Conservation (phyloP, 352 stramenopile genomes). For the Globisporangium lucens region DNA sequence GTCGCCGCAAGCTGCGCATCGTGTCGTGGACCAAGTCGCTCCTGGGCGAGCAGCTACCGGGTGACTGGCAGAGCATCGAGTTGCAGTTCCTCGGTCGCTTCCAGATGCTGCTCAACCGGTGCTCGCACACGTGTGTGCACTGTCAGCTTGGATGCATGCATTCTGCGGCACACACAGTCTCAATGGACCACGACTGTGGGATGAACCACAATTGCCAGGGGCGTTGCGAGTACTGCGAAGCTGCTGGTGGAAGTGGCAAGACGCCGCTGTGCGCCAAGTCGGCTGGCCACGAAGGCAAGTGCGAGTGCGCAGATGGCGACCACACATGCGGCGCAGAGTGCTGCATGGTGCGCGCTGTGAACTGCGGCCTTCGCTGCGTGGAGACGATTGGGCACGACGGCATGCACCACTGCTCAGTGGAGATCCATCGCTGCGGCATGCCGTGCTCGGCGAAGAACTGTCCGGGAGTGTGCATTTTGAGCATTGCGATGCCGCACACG, state of each 20-base stretch:
- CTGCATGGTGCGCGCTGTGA: constrained; percentile 34
- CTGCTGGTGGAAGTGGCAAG: constrained; percentile 19
- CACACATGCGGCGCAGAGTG: constrained; percentile 63
- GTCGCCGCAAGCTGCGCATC: constrained; percentile 50
- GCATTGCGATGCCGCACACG: constrained; percentile 44
- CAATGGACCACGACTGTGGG: constrained; percentile 42
- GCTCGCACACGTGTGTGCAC: constrained; percentile 43
- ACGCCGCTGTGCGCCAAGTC: constrained; percentile 44
- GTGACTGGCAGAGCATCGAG: constrained; percentile 50
- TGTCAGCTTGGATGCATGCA: constrained; percentile 72
- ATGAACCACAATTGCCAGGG: constrained; percentile 43
- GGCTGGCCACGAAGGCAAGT: constrained; percentile 62
- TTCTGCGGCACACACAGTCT: constrained; percentile 29
- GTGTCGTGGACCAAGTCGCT: constrained; percentile 36
- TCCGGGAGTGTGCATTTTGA: constrained; percentile 40
- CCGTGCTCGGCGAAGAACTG: constrained; percentile 46
- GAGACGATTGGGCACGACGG: constrained; percentile 39
- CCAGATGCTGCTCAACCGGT: constrained; percentile 53
- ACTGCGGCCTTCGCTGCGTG: constrained; percentile 50
- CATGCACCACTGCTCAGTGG: constrained; percentile 53
- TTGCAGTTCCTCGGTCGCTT: constrained; percentile 43
- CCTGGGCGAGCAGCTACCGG: constrained; percentile 33
- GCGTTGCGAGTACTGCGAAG: constrained; percentile 52
- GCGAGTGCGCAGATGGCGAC: constrained; percentile 55
- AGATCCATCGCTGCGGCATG: constrained; percentile 53